phyloP scores from a whole-genome alignment of 148 eudicot genomes.

The Rhododendron griersonianum region DNA sequence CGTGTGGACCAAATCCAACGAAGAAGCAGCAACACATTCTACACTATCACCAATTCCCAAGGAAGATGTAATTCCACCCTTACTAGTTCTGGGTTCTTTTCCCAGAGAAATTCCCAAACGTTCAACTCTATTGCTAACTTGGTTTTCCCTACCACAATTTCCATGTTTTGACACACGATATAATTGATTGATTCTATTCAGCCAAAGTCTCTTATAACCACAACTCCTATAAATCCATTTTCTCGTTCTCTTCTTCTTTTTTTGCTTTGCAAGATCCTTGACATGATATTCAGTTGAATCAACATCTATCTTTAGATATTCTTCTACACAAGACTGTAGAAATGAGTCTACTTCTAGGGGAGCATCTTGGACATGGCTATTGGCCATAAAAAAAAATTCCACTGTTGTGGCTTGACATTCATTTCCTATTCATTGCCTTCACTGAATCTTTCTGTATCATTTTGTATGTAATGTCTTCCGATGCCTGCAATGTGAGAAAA shows the following conservation, averaged over 20 bases:
- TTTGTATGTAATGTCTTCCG: neutral
- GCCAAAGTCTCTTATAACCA: neutral
- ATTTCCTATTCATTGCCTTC: neutral
- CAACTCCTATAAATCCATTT: neutral
- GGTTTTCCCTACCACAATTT: neutral
- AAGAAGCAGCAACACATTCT: slow-evolving; percentile 3
- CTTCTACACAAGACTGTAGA: neutral
- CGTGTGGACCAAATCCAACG: neutral
- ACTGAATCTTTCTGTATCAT: neutral
- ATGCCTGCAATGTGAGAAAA: neutral
- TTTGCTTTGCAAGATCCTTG: neutral
- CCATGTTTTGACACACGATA: neutral
- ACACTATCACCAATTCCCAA: neutral
- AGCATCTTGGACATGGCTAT: slow-evolving; percentile 2
- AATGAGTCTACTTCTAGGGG: neutral
- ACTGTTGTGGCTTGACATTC: neutral
- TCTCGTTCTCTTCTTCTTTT: slow-evolving; percentile 6
- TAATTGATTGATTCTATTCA: neutral
- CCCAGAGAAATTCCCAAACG: neutral
- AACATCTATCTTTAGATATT: slow-evolving; percentile 5
- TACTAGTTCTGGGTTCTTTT: neutral
- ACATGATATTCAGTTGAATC: slow-evolving; percentile 1
- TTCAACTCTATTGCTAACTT: neutral
- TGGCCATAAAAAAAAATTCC: neutral
- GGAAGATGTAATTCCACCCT: neutral